Base-by-base conservation (phyloP, 495 filamentous ascomycete genomes). In the Lepraria neglecta region DNA sequence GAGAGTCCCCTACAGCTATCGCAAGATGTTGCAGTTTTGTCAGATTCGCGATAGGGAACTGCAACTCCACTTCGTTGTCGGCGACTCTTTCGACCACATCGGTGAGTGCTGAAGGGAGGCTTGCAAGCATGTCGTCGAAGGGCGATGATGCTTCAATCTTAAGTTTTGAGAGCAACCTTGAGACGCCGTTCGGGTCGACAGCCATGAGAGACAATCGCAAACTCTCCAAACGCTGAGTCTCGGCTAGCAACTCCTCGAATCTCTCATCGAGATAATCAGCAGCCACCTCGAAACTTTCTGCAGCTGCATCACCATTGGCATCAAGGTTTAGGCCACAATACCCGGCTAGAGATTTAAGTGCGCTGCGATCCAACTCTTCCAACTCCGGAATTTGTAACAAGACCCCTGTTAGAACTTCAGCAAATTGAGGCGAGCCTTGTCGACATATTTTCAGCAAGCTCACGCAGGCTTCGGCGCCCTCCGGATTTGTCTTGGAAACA, bases 21-120 rank as follows among this genome's bases (percentile, higher is more conserved):
- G 42, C 59, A 14, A 14, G 43, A 19, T 35, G n/a, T n/a, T 61
- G 59, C 31, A 61, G 15, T 30, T 6, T 56, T 17, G 12, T 56
- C 33, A 61, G 19, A 12, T 47, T 46, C n/a, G 47, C 21, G 7
- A 46, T 27, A 5, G 59, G 50, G 19, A 61, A 56, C 31, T 24
- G 48, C 17, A 61, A 24, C 24, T 61, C 59, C 6, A 61, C 19
- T 28, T 61, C 50, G 14, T 61, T 44, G 3, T 40, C 33, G 30
- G 19, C n/a, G 24, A 56, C 24, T 31, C 30, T 56, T 35, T 46
- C 38, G 31, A 61, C 50, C 27, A 44, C 6, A 17, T 17, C 21
- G 4, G 2, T 19, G 24, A 59, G n/a, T 21, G 44, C 14, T 14
- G 28, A 4, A n/a, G 57, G 57, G 35, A 59, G 27, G 19, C 5